Conservation (phyloP, 192 early-diverging fungal species). For the Pecoramyces ruminantium region DNA sequence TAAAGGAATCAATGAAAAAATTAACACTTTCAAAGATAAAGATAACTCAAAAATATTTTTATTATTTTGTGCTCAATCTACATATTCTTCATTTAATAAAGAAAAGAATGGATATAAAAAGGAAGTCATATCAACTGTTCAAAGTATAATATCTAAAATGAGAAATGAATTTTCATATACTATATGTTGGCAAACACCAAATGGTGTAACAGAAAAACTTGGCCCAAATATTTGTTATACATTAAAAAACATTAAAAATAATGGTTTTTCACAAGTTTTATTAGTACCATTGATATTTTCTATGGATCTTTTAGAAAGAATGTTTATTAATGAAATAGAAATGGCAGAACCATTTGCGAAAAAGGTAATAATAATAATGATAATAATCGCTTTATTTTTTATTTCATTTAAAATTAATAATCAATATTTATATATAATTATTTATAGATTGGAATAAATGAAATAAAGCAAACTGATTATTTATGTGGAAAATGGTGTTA, state of each 20-base stretch:
- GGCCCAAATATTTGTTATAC: neutral
- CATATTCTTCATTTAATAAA: neutral
- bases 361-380: neutral
- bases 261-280: neutral
- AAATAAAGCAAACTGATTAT: neutral
- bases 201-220: neutral
- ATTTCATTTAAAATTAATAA: too few relatives aligned
- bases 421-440: neutral
- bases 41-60: neutral
- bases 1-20: neutral
- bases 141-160: neutral
- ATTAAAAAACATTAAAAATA: neutral
- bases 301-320: neutral
- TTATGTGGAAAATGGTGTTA: neutral
- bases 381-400: too few relatives aligned
- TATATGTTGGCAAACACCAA: neutral
- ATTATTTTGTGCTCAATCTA: neutral
- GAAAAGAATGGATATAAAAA: neutral
- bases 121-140: neutral
- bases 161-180: neutral
- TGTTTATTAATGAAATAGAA: neutral
- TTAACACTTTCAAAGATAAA: neutral
- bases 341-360: neutral
- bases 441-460: neutral
- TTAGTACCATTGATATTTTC: neutral